Conservation (phyloP, 176 grass and related monocot genomes). For the Tillandsia fasciculata region DNA sequence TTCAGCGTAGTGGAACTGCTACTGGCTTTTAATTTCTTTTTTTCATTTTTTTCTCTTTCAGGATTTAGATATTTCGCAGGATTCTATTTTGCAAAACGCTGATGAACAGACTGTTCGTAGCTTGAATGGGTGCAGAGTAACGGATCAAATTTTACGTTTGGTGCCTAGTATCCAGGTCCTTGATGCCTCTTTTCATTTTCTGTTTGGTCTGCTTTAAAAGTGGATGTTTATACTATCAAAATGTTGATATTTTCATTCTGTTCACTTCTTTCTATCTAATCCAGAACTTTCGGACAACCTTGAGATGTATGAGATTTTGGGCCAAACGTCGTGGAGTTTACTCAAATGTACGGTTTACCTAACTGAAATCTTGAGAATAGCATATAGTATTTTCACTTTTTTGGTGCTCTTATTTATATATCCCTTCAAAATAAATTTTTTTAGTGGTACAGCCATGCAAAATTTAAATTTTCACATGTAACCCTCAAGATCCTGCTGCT, state of each 20-base stretch:
- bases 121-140: conserved; percentile 87
- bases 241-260: background rate
- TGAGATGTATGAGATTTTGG: conserved; percentile 91
- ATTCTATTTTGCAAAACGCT: conserved; percentile 78
- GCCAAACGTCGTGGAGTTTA: conserved; percentile 77
- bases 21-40: background rate
- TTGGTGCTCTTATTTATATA: background rate
- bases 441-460: no score
- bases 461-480: no score
- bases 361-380: background rate
- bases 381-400: background rate
- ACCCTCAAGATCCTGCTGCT: no score
- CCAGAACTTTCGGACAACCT: conserved; percentile 77
- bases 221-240: background rate
- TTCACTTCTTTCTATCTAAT: conserved; percentile 24
- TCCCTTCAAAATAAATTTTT: background rate
- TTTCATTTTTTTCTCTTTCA: conserved; percentile 17
- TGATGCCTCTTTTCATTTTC: background rate
- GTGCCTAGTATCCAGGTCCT: conserved; percentile 68
- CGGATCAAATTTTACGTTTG: conserved; percentile 77
- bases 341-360: conserved; percentile 62
- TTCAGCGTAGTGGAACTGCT: background rate
- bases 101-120: conserved; percentile 89
- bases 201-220: background rate
- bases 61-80: conserved; percentile 85